phyloP scores from a whole-genome alignment of 345 rosid species.

The Aegle marmelos region DNA sequence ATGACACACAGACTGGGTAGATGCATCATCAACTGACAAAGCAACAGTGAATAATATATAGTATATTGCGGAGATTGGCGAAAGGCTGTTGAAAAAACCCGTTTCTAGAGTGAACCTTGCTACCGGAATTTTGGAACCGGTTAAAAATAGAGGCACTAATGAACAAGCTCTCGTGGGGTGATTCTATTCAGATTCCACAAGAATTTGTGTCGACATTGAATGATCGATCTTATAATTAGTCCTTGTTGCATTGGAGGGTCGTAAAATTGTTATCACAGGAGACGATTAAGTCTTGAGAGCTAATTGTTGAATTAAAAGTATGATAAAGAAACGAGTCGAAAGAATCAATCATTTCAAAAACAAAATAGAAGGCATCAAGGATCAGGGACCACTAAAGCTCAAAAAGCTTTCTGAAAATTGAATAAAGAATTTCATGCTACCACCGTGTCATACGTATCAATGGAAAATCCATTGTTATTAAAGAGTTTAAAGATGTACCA shows the following conservation, averaged over 20 bases:
- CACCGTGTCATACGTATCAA: too few species aligned
- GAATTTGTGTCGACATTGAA: neutral
- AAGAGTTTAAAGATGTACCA: too few species aligned
- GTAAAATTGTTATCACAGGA: slow-evolving; percentile 16
- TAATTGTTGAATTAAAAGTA: too few species aligned
- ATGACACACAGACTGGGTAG: neutral
- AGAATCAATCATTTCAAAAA: too few species aligned
- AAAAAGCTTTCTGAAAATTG: too few species aligned
- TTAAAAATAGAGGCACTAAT: slow-evolving; percentile 20
- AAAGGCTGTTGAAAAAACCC: slow-evolving; percentile 9
- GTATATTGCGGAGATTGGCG: slow-evolving; percentile 12
- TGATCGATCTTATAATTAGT: neutral
- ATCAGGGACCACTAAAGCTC: too few species aligned
- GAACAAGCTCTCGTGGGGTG: slow-evolving; percentile 14
- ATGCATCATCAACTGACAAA: slow-evolving; percentile 9
- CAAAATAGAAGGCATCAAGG: too few species aligned
- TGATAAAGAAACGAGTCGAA: too few species aligned
- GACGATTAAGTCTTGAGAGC: neutral
- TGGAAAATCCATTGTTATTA: too few species aligned
- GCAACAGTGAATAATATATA: slow-evolving; percentile 13
- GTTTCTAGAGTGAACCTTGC: slow-evolving; percentile 16
- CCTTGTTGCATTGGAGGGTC: neutral
- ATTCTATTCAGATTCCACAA: neutral
- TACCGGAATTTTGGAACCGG: slow-evolving; percentile 11
- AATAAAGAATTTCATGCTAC: too few species aligned